Base-by-base conservation (phyloP, 176 grass and related monocot genomes). In the Urochloa ruziziensis region DNA sequence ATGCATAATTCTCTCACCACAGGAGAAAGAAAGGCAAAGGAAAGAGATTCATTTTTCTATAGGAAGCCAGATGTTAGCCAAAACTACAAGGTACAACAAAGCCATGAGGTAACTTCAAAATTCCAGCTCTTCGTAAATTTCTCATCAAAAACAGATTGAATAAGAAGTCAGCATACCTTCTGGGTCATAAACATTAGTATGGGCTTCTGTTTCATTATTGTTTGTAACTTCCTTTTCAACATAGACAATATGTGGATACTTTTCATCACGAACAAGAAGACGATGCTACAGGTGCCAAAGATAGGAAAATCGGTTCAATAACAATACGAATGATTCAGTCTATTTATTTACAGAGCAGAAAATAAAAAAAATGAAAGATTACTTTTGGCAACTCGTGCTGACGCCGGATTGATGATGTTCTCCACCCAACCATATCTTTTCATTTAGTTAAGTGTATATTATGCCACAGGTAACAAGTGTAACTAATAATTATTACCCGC, bases 381-480 rank as follows among this genome's bases (percentile, higher is more conserved):
- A 98, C 96, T 74, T 95, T 95, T 70, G 96, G 96, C 78, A 98
- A 90, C 84, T 98, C 96, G 8, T 93, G 86, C 78, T 98, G 96
- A 82, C 93, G 91, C 37, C 96, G 85, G 72, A 98, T 98, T 49
- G 96, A 98, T 82, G 96, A 98, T 40, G 96, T 98, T 77, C 96
- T 93, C 96, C 96, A 98, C 71, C 96, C 96, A 49, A 98, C 96
- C 91, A 98, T 98, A 94, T 98, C 96, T 98, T 88, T 91, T 80
- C 53, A 79, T 30, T 6, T 80, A 73, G 91, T 98, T 94, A 94
- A 93, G 84, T 64, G n/a, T 27, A 61, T 62, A 82, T 84, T 65
- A 56, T 51, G 36, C 67, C 46, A 85, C 66, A 91, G 88, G 60
- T 27, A 62, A 88, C 27, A 79, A 68, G 18, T 58, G 51, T 35